Evolutionary conservation across 2,329 filamentous ascomycete genomes (phyloP).

Genomic region (Penicillium aurantiogriseum): DNA sequence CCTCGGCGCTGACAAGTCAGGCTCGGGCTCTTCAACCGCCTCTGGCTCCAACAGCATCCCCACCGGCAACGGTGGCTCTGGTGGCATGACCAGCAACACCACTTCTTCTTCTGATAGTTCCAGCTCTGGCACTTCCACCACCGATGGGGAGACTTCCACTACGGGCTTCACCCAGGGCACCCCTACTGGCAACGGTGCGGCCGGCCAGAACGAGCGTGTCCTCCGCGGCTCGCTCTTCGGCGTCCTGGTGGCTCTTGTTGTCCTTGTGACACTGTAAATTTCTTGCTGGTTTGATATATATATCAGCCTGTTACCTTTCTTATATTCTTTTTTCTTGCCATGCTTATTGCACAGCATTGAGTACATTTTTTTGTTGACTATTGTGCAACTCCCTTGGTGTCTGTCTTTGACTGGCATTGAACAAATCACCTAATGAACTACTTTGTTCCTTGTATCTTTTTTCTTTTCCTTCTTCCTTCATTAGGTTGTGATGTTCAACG

Average conservation of each 20-base stretch:
- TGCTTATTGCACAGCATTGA: slow-evolving; percentile 16
- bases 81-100: slow-evolving; percentile 18
- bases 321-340: slow-evolving; percentile 13
- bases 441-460: slow-evolving; percentile 8
- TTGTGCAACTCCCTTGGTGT: slow-evolving; percentile 11
- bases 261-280: slow-evolving; percentile 45
- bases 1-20: slow-evolving; percentile 17
- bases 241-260: slow-evolving; percentile 47
- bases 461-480: not conserved
- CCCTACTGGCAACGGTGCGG: slow-evolving; percentile 27
- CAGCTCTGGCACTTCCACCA: slow-evolving; percentile 17
- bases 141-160: slow-evolving; percentile 16
- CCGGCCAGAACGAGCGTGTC: slow-evolving; percentile 40
- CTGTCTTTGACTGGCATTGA: slow-evolving; percentile 15
- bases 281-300: not conserved
- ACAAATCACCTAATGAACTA: slow-evolving; percentile 19
- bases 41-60: slow-evolving; percentile 32
- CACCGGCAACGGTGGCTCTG: slow-evolving; percentile 34
- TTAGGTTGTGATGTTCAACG: slow-evolving; percentile 2
- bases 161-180: slow-evolving; percentile 36
- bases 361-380: slow-evolving; percentile 23
- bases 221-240: slow-evolving; percentile 48
- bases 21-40: slow-evolving; percentile 8
- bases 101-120: not conserved
- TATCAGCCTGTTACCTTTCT: slow-evolving; percentile 1